phyloP scores from a whole-genome alignment of 177 flowering plant genomes.

The Vitis hybrid region DNA sequence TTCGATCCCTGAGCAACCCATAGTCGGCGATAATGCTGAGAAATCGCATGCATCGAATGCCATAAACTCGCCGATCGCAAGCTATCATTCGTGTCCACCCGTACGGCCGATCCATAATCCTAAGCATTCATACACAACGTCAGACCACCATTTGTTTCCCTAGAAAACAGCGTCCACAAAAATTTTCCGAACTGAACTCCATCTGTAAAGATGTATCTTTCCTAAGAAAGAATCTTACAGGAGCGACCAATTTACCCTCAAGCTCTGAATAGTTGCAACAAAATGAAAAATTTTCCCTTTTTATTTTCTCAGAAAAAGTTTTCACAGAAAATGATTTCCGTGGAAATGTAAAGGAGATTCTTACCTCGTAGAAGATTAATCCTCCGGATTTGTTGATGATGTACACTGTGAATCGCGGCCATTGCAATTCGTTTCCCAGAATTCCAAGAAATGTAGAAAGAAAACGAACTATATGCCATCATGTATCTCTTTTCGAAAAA shows the following conservation, averaged over 20 bases:
- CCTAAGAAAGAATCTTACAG: no score
- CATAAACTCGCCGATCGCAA: constrained; percentile 90
- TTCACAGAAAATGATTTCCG: not conserved
- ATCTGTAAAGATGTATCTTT: no score
- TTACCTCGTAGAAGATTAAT: constrained; percentile 88
- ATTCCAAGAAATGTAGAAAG: not conserved
- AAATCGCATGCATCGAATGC: constrained; percentile 99
- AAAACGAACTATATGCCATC: not conserved
- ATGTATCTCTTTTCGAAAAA: no score
- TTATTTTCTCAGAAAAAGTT: not conserved
- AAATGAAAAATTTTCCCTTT: not conserved
- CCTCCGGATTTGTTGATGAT: constrained; percentile 98
- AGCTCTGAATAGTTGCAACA: not conserved
- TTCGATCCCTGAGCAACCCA: constrained; percentile 83
- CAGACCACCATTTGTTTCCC: not conserved
- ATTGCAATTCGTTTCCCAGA: constrained; percentile 14
- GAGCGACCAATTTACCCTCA: no score
- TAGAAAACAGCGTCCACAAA: not conserved
- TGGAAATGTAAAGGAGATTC: not conserved
- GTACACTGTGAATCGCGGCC: constrained; percentile 95
- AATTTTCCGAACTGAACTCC: no score
- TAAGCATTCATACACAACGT: constrained; percentile 12
- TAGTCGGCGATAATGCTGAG: constrained; percentile 86
- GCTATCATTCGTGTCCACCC: constrained; percentile 96
- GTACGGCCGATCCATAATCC: constrained; percentile 92